Base-by-base conservation (phyloP, 768 basidiomycete genomes). In the Lactifluus hygrophoroides region DNA sequence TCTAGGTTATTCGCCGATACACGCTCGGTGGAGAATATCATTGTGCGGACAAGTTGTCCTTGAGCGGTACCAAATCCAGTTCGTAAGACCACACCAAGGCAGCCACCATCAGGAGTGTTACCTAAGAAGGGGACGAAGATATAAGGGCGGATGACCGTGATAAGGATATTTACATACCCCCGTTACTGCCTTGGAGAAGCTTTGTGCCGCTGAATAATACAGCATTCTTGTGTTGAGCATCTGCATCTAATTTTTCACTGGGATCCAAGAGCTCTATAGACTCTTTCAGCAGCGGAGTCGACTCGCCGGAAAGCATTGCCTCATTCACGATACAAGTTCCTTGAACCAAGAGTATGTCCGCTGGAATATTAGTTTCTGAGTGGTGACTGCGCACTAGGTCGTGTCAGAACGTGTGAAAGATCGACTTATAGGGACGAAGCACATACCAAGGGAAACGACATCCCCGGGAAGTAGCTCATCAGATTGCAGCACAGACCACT, bases 281-380 rank as follows among this genome's bases (percentile, higher is more conserved):
- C 68, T 99, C 96, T 68, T 99, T 99, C 47, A 99, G 77, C 9
- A 99, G 77, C 0, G 96, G 96, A 0, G 96, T 99, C 0, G 94
- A 96, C 75, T 99, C 96, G 51, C 96, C 96, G 1, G 94, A 96
- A 2, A 99, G 76, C 96, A 99, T 98, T 27, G 96, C 96, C 71
- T 99, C 96, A 70, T 99, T 99, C 63, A 98, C 94, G 66, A 99
- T 98, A 62, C 87, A 88, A 0, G 92, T 90, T 10, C 96, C 96
- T 56, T 86, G 83, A 13, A 97, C 71, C n/a, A 99, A 80, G 17
- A 99, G 81, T 37, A 99, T 81, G 67, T 99, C 95, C 10, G 93
- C 94, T 1, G 95, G 94, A 16, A 96, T 84, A 38, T 85, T 85
- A 0, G 93, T 93, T 70, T 98, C 96, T 14, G 82, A 76, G 62